Base-by-base conservation (phyloP, 2,329 filamentous ascomycete species). In the Drechslerella dactyloides region DNA sequence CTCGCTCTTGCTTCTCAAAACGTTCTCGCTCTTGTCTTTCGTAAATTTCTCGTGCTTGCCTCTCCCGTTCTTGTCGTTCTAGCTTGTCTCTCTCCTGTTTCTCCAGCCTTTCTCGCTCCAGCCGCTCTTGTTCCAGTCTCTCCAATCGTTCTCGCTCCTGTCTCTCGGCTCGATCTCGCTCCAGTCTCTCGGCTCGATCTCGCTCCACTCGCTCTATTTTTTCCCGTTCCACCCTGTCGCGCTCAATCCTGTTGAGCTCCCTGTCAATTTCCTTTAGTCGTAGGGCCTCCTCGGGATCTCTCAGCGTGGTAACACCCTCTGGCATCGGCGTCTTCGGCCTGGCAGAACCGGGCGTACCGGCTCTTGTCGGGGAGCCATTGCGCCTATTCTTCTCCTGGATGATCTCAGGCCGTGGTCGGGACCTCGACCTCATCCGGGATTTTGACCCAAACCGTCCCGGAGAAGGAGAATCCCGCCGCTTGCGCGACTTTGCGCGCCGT, bases 261-360 rank as follows among this genome's bases (percentile, higher is more conserved):
- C 53, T 24, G 10, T 65, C 61, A 7, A 64, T 64, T 27, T 64
- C 60, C 48, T 40, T 52, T 1, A 56, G 21, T 17, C 55, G 59
- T 10, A 42, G 17, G 2, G 54, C 40, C 11, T 62, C 46, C 30
- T 70, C 66, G 0, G 53, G 27, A 17, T 64, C 56, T 2, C 44
- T 17, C 19, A 24, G 10, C 6, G 30, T 21, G 11, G 50, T 2
- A 8, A 23, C 52, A 21, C 15, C 54, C 19, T 59, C 68, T 4
- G 60, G 54, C 33, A 53, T 55, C 11, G 68, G 68, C 23, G 68
- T 72, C 24, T 72, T 72, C 17, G 68, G 60, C 19, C 66, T 27
- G 4, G 48, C 44, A 42, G 55, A 51, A 10, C 59, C 58, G 11
- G 59, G 54, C 17, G 59, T 64, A n/a, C 13, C 21, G 13, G 40